Evolutionary conservation across 2,329 filamentous ascomycete species (phyloP), one percentile per base, ranked within the genome.

Genomic region (Monosporascus sp.): DNA sequence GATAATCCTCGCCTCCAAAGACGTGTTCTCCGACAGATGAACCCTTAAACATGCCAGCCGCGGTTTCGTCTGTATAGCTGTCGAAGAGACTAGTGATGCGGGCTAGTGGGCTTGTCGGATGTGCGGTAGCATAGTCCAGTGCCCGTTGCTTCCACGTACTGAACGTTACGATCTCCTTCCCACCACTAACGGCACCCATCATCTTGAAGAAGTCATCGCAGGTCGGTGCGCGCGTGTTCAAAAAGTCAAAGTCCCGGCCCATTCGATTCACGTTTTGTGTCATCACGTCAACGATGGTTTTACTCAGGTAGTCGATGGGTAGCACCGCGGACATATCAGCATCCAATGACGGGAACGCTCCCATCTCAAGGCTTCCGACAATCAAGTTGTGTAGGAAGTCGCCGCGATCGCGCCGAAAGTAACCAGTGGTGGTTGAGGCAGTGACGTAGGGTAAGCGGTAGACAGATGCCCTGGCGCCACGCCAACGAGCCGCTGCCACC

Each of bases 381-480:
- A 67, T 59, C 16, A 66, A 54, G 51, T 62, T 66, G 54, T 66
- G 58, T 26, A 67, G 51, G 51, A 67, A 66, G 49, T 66, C 64
- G 11, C 65, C 65, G 20, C 60, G 62, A 52, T 67, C 63, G 31
- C 50, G 60, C 43, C 65, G 62, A 56, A 66, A 66, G 24, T 61
- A 59, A 26, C 65, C 64, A 20, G 56, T 62, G 5, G 47, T 44
- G 2, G 59, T 57, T 17, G 64, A 64, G 27, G 65, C 65, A 5
- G 65, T 61, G 24, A 65, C 64, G 50, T 59, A 66, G 14, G 64
- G 64, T 11, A 67, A 49, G 5, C 63, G 64, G 44, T 66, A 67
- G 3, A 62, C 53, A 24, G 61, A 55, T 31, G 63, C 61, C 48
- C 45, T 54, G 34, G 64, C 63, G 36, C 63, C 64, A 45, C 63